Conservation (phyloP, 331 rosid species). For the Rosa hybrid region DNA sequence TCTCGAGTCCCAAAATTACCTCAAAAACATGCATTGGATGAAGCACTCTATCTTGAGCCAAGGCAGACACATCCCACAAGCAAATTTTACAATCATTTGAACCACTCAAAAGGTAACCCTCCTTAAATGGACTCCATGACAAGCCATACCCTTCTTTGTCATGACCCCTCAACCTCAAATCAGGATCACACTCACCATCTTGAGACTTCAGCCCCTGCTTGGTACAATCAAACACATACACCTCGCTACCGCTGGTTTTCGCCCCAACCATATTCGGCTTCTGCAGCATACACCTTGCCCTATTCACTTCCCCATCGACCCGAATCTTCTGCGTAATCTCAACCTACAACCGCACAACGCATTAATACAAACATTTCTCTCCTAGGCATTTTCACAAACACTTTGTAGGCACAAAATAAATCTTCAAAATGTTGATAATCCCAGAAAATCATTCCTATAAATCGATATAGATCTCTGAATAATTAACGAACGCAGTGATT, state of each 20-base stretch:
- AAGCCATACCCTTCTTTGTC: conserved; percentile 91
- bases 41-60: conserved; percentile 53
- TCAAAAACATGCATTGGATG: conserved; percentile 64
- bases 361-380: conserved; percentile 19
- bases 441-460: neutral
- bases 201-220: conserved; percentile 42
- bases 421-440: neutral
- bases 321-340: conserved; percentile 62
- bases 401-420: neutral
- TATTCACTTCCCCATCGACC: conserved; percentile 86
- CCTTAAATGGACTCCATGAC: conserved; percentile 78
- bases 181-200: conserved; percentile 55
- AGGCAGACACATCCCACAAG: conserved; percentile 80
- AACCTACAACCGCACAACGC: conserved; percentile 37
- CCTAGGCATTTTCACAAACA: conserved; percentile 25
- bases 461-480: no score
- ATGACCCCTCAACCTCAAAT: conserved; percentile 87
- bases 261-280: conserved; percentile 62
- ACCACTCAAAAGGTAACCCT: conserved; percentile 77
- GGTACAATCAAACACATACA: conserved; percentile 64
- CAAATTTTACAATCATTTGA: conserved; percentile 76
- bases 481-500: neutral
- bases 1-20: conserved; percentile 45
- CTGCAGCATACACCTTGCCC: conserved; percentile 90
- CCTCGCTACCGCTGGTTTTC: conserved; percentile 76